A percentile compares a stretch with the other conserved stretches of the same genome.
Evolutionary conservation across 176 grass and related monocot species (phyloP).

Genomic region (Carex parvula): DNA sequence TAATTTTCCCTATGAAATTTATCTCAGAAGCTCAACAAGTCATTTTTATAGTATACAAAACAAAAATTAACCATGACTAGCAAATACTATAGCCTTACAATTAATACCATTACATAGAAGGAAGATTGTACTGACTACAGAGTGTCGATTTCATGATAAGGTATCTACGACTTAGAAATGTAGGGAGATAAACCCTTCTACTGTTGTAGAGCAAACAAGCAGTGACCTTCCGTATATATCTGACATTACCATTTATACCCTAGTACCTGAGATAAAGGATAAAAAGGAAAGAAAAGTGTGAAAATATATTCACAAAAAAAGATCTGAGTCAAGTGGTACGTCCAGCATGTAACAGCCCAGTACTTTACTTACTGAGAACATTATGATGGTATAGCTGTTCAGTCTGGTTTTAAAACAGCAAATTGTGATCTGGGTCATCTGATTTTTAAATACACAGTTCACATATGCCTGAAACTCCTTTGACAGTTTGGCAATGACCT

Average conservation of each 20-base stretch:
- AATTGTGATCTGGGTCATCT: no score
- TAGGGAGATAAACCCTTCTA: background rate
- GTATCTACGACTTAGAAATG: background rate
- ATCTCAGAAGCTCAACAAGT: background rate
- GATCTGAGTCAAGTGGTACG: background rate
- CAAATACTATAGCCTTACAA: background rate
- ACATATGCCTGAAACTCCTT: no score
- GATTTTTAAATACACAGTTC: no score
- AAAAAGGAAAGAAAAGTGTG: background rate
- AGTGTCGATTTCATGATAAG: background rate
- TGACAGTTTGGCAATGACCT: background rate
- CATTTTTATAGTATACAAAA: background rate
- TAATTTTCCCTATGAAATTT: background rate
- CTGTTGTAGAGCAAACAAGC: background rate
- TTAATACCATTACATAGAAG: background rate
- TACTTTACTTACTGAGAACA: background rate
- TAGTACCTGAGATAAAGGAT: background rate
- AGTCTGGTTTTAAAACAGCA: no score
- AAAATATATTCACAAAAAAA: background rate
- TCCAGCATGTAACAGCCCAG: background rate
- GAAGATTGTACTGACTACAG: background rate
- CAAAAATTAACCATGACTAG: background rate
- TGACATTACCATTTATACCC: background rate
- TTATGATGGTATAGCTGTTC: no score
- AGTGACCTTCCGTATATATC: background rate